Conservation (phyloP, 495 filamentous ascomycete genomes). For the Xylaria nigripes region DNA sequence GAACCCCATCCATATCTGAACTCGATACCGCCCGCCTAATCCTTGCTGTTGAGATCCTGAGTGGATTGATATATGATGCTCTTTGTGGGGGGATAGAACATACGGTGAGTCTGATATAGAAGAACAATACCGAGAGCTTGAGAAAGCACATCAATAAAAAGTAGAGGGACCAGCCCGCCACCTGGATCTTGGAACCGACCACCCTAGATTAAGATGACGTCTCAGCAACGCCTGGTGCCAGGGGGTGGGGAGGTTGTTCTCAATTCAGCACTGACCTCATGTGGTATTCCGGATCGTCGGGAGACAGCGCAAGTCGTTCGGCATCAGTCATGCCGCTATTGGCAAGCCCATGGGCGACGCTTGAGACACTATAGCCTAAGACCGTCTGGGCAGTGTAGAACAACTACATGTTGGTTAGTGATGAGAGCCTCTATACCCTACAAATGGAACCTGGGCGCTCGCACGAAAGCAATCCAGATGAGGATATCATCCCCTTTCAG, state of each 20-base stretch:
- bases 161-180: constrained; percentile 53
- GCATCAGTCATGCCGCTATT: constrained; percentile 53
- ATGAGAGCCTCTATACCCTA: neutral
- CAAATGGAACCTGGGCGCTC: constrained; percentile 9
- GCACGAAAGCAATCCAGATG: constrained; percentile 25
- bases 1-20: constrained; percentile 46
- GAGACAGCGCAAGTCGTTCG: constrained; percentile 37
- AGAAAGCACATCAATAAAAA: constrained; percentile 48
- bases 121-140: constrained; percentile 51
- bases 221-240: neutral
- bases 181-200: constrained; percentile 51
- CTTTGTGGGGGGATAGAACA: neutral
- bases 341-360: constrained; percentile 46
- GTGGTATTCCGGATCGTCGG: constrained; percentile 41
- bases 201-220: neutral
- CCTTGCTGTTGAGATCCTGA: constrained; percentile 28
- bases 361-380: constrained; percentile 28
- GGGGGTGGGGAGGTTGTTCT: neutral
- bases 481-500: constrained; percentile 28
- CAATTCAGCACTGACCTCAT: constrained; percentile 20
- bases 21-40: constrained; percentile 32
- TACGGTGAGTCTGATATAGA: constrained; percentile 53
- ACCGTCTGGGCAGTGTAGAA: constrained; percentile 29
- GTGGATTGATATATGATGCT: neutral
- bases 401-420: constrained; percentile 14